Evolutionary conservation across 805 yeast genomes (phyloP).

Genomic region (Candida pseudoglaebosa): DNA sequence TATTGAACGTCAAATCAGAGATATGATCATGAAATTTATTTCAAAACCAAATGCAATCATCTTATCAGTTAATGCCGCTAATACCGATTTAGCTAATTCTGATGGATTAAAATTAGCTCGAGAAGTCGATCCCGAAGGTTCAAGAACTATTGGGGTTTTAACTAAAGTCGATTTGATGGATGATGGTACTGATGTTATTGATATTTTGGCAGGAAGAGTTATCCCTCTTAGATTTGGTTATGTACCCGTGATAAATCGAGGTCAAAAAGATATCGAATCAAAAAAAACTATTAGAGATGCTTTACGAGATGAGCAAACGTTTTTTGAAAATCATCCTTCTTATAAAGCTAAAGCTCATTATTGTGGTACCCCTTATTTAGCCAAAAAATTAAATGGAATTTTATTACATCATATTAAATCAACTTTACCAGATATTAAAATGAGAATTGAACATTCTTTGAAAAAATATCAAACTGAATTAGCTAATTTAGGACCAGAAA

Average conservation of each 20-base stretch:
- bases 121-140: slow-evolving; percentile 96
- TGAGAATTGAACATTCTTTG: slow-evolving; percentile 80
- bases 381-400: slow-evolving; percentile 84
- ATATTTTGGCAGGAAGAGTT: slow-evolving; percentile 90
- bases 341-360: slow-evolving; percentile 90
- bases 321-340: slow-evolving; percentile 85
- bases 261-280: slow-evolving; percentile 91
- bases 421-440: slow-evolving; percentile 80
- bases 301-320: slow-evolving; percentile 70
- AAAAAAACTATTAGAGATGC: slow-evolving; percentile 88
- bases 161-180: slow-evolving; percentile 98
- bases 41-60: slow-evolving; percentile 94
- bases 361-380: slow-evolving; percentile 98
- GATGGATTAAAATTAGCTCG: slow-evolving; percentile 95
- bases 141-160: slow-evolving; percentile 93
- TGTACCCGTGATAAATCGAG: slow-evolving; percentile 95
- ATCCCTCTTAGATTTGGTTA: slow-evolving; percentile 94
- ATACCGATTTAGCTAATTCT: slow-evolving; percentile 94
- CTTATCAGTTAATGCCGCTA: slow-evolving; percentile 92
- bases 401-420: slow-evolving; percentile 77
- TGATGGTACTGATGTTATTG: slow-evolving; percentile 95
- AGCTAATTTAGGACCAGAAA: slow-evolving; percentile 76
- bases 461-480: slow-evolving; percentile 83
- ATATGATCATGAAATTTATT: slow-evolving; percentile 87
- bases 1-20: slow-evolving; percentile 90